Base-by-base conservation (phyloP, 78 protist genomes). In the Cavenderia fasciculata region DNA sequence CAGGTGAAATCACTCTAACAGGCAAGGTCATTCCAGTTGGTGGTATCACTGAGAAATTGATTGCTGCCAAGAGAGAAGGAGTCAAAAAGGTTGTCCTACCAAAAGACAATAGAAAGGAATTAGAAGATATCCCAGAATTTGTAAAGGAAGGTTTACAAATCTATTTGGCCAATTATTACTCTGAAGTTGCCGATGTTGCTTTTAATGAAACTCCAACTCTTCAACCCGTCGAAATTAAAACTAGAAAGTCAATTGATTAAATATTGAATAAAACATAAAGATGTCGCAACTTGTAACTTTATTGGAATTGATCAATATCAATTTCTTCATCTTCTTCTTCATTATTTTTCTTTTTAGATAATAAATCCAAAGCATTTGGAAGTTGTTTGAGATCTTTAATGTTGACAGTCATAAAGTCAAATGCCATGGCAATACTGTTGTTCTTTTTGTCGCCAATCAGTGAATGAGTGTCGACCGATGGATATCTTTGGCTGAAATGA, bases 1-100 rank as follows among this genome's bases (percentile, higher is more conserved):
- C 98, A 16, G 99, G 99, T 46, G 99, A 97, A 76, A 23, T 97
- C 44, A 77, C 94, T 1, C 95, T 96, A 31, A 94, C 96, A n/a
- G 98, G 97, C 23, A 87, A 87, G 74, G 86, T 86, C 4, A 73
- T 97, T 38, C 93, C 92, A 18, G 94, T 97, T 0, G 96, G 98
- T n/a, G 98, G 98, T 29, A 63, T 97, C 85, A 82, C 79, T 46
- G 98, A 97, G 71, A 97, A 97, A 86, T 73, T 90, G n/a, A 31
- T 97, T 12, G 96, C 97, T 8, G 98, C 99, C 7, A 65, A 70
- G 59, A 88, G 97, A 33, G 87, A 87, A 34, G 95, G 92, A 23
- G 72, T 97, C 43, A 86, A 44, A 38, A 0, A 5, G 0, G 31
- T 97, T 41, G 66, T 97, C 49, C 23, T 97, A 25, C 99, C 99